Percentiles rank a stretch among this genome's conserved stretches.
phyloP scores from a whole-genome alignment of 2,329 filamentous ascomycete genomes.

The Phialophora tarda region DNA sequence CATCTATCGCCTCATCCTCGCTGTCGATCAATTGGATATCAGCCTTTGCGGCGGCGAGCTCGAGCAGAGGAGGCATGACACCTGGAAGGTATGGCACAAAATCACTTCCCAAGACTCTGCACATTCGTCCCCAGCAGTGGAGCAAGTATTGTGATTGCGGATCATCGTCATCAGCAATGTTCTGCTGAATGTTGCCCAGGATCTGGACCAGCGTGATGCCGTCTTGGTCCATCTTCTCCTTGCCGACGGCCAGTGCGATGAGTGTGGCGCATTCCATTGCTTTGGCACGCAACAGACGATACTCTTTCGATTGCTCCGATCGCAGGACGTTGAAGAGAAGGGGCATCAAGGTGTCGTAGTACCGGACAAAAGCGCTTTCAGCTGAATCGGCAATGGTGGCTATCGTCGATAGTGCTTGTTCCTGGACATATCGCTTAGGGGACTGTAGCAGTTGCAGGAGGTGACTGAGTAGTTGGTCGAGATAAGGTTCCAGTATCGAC shows the following conservation, averaged over 20 bases:
- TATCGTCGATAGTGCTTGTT: slow-evolving; percentile 96
- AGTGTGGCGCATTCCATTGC: slow-evolving; percentile 99
- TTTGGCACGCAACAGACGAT: slow-evolving; percentile 87
- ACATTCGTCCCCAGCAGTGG: slow-evolving; percentile 99
- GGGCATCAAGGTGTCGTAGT: slow-evolving; percentile 96
- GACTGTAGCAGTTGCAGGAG: slow-evolving; percentile 88
- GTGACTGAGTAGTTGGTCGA: slow-evolving; percentile 83
- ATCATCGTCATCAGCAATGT: slow-evolving; percentile 88
- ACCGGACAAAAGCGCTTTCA: slow-evolving; percentile 90
- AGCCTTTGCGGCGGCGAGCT: slow-evolving; percentile 91
- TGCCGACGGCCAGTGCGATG: slow-evolving; percentile 90
- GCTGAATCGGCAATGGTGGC: slow-evolving; percentile 98
- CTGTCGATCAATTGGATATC: slow-evolving; percentile 96
- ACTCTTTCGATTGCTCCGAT: slow-evolving; percentile 91
- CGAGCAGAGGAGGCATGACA: slow-evolving; percentile 91
- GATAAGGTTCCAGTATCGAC: slow-evolving; percentile 85
- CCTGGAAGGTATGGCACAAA: slow-evolving; percentile 91
- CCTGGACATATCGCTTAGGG: slow-evolving; percentile 94
- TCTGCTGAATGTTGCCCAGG: slow-evolving; percentile 81
- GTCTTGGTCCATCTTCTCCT: slow-evolving; percentile 86
- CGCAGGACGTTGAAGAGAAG: slow-evolving; percentile 86
- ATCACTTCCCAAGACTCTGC: slow-evolving; percentile 84
- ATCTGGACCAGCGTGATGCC: slow-evolving; percentile 86
- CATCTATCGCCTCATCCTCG: slow-evolving; percentile 89
- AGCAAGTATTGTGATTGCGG: slow-evolving; percentile 96